phyloP scores from a whole-genome alignment of 495 filamentous ascomycete genomes.

The Talaromyces stipitatus region DNA sequence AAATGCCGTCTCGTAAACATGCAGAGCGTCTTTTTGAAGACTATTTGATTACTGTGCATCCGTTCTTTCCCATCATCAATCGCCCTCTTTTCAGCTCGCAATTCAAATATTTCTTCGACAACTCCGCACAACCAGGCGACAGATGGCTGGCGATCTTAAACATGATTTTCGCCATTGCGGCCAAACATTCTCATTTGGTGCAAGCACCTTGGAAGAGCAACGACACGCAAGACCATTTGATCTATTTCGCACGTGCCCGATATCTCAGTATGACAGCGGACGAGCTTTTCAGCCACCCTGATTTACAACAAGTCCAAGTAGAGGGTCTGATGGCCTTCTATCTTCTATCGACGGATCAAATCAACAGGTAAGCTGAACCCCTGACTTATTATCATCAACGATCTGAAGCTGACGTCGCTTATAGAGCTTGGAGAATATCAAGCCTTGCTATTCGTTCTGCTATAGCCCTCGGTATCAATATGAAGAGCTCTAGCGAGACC shows the following conservation, averaged over 20 bases:
- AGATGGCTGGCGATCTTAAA: constrained; percentile 60
- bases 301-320: constrained; percentile 57
- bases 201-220: constrained; percentile 42
- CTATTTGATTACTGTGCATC: constrained; percentile 53
- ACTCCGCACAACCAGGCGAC: constrained; percentile 30
- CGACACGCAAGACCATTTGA: constrained; percentile 45
- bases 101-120: constrained; percentile 37
- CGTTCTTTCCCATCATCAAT: constrained; percentile 53
- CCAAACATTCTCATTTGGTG: constrained; percentile 48
- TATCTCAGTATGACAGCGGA: constrained; percentile 48
- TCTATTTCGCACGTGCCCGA: constrained; percentile 56
- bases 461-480: constrained; percentile 54
- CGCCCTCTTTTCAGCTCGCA: constrained; percentile 37
- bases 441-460: constrained; percentile 55
- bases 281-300: constrained; percentile 46
- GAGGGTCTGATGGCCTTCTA: constrained; percentile 55
- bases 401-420: neutral
- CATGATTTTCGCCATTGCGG: constrained; percentile 57
- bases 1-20: constrained; percentile 43
- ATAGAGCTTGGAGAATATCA: constrained; percentile 56
- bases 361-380: constrained; percentile 49
- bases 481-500: constrained; percentile 48
- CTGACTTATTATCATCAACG: neutral
- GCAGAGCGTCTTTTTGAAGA: constrained; percentile 49
- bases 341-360: constrained; percentile 51